These are phyloP conservation scores for Sugiyamaella sp. DNA, from an alignment of 1,139 yeast species.

Conservation along the genomic window DNA sequence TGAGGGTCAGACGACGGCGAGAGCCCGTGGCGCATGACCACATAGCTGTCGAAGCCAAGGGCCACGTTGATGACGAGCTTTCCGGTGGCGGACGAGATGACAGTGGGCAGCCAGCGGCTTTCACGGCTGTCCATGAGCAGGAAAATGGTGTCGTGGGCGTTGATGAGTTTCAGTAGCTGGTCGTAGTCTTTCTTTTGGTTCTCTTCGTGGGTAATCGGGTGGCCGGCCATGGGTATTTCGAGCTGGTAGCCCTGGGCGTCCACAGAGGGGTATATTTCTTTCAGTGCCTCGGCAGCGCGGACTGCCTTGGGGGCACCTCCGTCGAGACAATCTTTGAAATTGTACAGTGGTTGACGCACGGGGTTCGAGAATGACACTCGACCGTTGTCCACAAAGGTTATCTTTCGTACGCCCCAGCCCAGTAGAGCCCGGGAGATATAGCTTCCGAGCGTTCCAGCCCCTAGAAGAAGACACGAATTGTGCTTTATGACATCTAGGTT, in stretches of 20 bases:
- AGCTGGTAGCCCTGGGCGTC: conserved; percentile 60
- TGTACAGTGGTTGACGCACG: conserved; percentile 87
- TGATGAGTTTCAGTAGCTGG: conserved; percentile 55
- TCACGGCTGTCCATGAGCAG: conserved; percentile 92
- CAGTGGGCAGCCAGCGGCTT: conserved; percentile 94
- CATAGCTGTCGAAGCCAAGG: conserved; percentile 87
- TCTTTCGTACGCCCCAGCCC: conserved; percentile 91
- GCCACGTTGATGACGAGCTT: conserved; percentile 91
- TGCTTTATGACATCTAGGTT: conserved; percentile 64
- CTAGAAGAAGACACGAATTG: conserved; percentile 74
- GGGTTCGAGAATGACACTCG: conserved; percentile 90
- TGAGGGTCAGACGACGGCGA: conserved; percentile 29
- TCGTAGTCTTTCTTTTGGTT: conserved; percentile 57
- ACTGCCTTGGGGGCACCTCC: conserved; percentile 76
- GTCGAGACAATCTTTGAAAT: conserved; percentile 70
- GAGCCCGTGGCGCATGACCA: conserved; percentile 91
- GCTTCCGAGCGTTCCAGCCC: conserved; percentile 96
- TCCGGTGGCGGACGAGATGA: conserved; percentile 63
- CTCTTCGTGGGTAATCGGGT: conserved; percentile 62
- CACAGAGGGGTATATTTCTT: conserved; percentile 77
- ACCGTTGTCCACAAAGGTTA: conserved; percentile 90
- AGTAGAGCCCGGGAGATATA: conserved; percentile 81
- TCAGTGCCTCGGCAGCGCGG: conserved; percentile 73
- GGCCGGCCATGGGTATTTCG: conserved; percentile 97
- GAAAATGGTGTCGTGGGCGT: conserved; percentile 73